Conservation (phyloP, 2,329 filamentous ascomycete genomes). For the Cercospora janseana region DNA sequence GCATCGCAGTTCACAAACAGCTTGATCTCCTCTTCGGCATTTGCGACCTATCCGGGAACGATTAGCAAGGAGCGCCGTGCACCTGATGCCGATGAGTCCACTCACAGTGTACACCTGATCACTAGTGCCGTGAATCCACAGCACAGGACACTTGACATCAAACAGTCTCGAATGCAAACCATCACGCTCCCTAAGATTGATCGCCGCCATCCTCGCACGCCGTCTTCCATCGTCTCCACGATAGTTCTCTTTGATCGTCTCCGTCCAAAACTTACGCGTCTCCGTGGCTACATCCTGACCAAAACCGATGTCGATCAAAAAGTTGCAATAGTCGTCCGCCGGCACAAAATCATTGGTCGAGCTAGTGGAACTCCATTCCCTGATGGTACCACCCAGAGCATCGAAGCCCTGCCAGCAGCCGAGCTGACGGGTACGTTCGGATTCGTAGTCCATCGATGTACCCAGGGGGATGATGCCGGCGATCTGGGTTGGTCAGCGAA, state of each 20-base stretch:
- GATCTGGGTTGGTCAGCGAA: slow-evolving; percentile 39
- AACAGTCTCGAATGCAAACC: slow-evolving; percentile 46
- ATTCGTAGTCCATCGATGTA: slow-evolving; percentile 54
- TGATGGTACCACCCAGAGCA: slow-evolving; percentile 39
- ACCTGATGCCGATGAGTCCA: neutral
- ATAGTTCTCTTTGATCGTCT: slow-evolving; percentile 49
- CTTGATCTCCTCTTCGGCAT: slow-evolving; percentile 50
- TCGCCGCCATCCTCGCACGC: slow-evolving; percentile 50
- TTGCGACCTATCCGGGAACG: slow-evolving; percentile 23
- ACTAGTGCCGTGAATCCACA: slow-evolving; percentile 50
- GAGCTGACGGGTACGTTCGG: slow-evolving; percentile 42
- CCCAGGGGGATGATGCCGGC: slow-evolving; percentile 53
- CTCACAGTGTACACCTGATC: slow-evolving; percentile 44
- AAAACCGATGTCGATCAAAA: slow-evolving; percentile 50
- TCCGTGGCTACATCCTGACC: slow-evolving; percentile 42
- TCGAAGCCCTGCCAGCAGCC: slow-evolving; percentile 51
- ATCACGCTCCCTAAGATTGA: slow-evolving; percentile 51
- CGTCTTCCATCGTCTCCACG: slow-evolving; percentile 50
- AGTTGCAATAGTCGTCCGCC: slow-evolving; percentile 44
- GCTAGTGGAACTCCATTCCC: slow-evolving; percentile 42
- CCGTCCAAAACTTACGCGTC: slow-evolving; percentile 45
- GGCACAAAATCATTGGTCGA: slow-evolving; percentile 47
- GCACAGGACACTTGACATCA: slow-evolving; percentile 52
- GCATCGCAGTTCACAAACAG: slow-evolving; percentile 49
- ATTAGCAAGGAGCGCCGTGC: neutral